These are phyloP conservation scores for Tilletiopsis washingtonensis DNA, from an alignment of 1,284 basidiomycete genomes.

Conservation along the genomic window DNA sequence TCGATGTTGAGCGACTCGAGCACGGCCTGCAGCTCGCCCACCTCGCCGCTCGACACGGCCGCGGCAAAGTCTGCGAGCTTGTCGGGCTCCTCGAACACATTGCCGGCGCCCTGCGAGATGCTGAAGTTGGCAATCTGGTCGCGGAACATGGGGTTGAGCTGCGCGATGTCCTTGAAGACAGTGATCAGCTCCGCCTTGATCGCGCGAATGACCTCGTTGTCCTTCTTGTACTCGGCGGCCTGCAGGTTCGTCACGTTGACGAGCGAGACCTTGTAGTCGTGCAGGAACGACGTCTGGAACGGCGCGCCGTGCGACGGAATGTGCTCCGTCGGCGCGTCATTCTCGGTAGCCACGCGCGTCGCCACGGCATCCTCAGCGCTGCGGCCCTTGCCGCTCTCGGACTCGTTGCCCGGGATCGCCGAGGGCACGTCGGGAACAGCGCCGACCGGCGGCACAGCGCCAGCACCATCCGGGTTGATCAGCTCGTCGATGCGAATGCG, in stretches of 20 bases:
- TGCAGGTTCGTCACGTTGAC: slow-evolving; percentile 80
- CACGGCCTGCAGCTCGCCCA: slow-evolving; percentile 85
- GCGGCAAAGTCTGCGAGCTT: slow-evolving; percentile 97
- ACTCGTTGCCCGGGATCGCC: slow-evolving; percentile 20
- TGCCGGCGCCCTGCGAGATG: slow-evolving; percentile 88
- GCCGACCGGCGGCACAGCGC: slow-evolving; percentile 13
- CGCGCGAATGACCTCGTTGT: slow-evolving; percentile 70
- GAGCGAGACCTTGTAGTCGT: slow-evolving; percentile 79
- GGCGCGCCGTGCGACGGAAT: slow-evolving; percentile 49
- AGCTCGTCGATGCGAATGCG: slow-evolving; percentile 85
- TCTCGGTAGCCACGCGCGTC: neutral
- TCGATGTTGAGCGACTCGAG: slow-evolving; percentile 79
- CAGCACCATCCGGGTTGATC: slow-evolving; percentile 27
- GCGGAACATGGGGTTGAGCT: slow-evolving; percentile 92
- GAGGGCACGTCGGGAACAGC: slow-evolving; percentile 1
- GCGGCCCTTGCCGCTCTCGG: slow-evolving; percentile 16
- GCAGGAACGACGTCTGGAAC: slow-evolving; percentile 80
- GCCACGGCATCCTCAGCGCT: slow-evolving; percentile 1
- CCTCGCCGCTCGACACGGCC: slow-evolving; percentile 84
- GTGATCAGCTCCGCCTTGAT: slow-evolving; percentile 95
- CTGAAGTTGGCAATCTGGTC: slow-evolving; percentile 97
- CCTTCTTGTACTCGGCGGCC: slow-evolving; percentile 68
- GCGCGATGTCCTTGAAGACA: slow-evolving; percentile 97
- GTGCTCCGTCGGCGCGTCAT: slow-evolving; percentile 7
- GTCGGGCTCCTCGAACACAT: slow-evolving; percentile 96